Evolutionary conservation across 2,329 filamentous ascomycete species (phyloP).

Genomic region (Ascochyta rabiei): DNA sequence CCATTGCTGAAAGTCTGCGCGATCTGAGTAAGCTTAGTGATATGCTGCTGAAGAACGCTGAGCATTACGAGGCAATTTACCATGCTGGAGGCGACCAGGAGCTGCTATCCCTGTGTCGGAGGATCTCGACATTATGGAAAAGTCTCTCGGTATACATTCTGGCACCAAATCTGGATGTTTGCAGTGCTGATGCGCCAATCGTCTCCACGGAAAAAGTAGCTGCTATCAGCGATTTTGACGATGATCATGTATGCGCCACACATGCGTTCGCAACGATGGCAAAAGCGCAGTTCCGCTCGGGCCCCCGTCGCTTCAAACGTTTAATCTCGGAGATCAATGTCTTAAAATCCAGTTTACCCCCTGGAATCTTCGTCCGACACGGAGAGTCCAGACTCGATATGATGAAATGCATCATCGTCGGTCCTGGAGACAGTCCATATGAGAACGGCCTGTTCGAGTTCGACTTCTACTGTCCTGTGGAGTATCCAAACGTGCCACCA

Average conservation of each 20-base stretch:
- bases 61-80: conserved; percentile 24
- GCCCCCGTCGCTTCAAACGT: conserved; percentile 55
- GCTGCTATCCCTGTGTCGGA: conserved; percentile 44
- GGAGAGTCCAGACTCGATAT: conserved; percentile 54
- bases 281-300: conserved; percentile 12
- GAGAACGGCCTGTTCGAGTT: conserved; percentile 63
- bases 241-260: conserved; percentile 45
- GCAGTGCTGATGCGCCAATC: no score
- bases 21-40: conserved; percentile 34
- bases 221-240: conserved; percentile 42
- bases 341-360: conserved; percentile 55
- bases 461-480: conserved; percentile 53
- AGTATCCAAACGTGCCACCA: conserved; percentile 55
- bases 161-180: background rate
- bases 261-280: conserved; percentile 29
- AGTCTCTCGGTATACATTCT: background rate
- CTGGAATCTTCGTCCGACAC: conserved; percentile 59
- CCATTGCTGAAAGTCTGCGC: conserved; percentile 34
- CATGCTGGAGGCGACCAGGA: conserved; percentile 31
- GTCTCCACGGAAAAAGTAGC: conserved; percentile 6
- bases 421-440: conserved; percentile 59
- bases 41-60: conserved; percentile 27
- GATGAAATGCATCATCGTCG: conserved; percentile 59
- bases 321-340: conserved; percentile 52
- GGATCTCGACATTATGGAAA: conserved; percentile 38